Percentiles rank a stretch among this genome's conserved stretches.
phyloP scores from a whole-genome alignment of 768 basidiomycete species.

The Pleurotus tuber-regium region DNA sequence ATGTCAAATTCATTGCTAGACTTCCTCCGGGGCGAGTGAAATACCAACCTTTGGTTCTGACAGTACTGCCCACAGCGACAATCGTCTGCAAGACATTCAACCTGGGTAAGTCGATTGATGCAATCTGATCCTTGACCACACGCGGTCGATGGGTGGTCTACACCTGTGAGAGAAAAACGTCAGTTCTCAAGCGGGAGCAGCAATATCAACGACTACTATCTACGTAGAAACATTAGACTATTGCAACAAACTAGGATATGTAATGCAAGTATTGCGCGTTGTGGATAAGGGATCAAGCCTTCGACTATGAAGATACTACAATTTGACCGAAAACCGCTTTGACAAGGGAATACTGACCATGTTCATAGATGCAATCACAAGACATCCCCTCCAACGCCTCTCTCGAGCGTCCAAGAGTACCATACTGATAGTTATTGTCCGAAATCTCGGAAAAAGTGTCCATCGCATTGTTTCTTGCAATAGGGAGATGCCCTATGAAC shows the following conservation, averaged over 20 bases:
- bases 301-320: background rate
- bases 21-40: background rate
- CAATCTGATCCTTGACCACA: conserved; percentile 91
- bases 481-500: conserved; percentile 79
- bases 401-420: conserved; percentile 80
- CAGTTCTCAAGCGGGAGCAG: conserved; percentile 22
- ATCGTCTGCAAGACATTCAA: conserved; percentile 90
- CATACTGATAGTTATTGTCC: conserved; percentile 85
- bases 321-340: background rate
- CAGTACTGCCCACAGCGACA: conserved; percentile 83
- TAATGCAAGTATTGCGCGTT: background rate
- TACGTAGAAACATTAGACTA: no score
- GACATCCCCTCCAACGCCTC: conserved; percentile 91
- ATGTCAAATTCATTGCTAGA: no score
- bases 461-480: conserved; percentile 71
- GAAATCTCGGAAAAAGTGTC: conserved; percentile 70
- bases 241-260: conserved; percentile 12
- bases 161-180: conserved; percentile 39
- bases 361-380: conserved; percentile 88
- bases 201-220: conserved; percentile 18
- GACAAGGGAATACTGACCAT: conserved; percentile 55
- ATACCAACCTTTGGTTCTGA: conserved; percentile 85
- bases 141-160: conserved; percentile 59
- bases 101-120: conserved; percentile 95
- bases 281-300: conserved; percentile 1